These are phyloP conservation scores for Amanita fuliginea DNA, from an alignment of 768 basidiomycete species.

Conservation along the genomic window DNA sequence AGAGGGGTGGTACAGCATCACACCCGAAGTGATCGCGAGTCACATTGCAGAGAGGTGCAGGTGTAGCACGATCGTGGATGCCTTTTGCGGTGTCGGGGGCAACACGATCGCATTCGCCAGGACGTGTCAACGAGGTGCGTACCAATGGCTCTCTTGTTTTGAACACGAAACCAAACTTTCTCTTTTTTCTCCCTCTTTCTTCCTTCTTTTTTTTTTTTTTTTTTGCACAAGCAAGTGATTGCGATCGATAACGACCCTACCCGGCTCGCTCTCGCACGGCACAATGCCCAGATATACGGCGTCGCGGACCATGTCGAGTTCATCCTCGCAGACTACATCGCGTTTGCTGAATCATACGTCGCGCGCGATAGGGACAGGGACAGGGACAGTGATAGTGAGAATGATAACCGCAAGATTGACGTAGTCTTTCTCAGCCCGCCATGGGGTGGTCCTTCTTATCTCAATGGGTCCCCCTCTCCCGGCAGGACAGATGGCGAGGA, in stretches of 20 bases:
- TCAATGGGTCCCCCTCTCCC: constrained; percentile 25
- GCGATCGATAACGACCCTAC: constrained; percentile 81
- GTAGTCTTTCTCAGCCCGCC: constrained; percentile 91
- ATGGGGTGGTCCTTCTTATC: constrained; percentile 84
- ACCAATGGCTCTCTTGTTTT: too few relatives aligned
- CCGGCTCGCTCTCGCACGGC: constrained; percentile 82
- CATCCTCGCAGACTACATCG: constrained; percentile 74
- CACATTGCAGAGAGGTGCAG: constrained; percentile 92
- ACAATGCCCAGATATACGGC: constrained; percentile 91
- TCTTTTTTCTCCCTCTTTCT: too few relatives aligned
- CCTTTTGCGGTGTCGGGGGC: constrained; percentile 96
- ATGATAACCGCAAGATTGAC: constrained; percentile 50
- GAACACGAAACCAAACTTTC: too few relatives aligned
- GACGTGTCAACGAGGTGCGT: constrained; percentile 87
- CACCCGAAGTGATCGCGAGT: constrained; percentile 83
- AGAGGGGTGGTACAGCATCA: constrained; percentile 98
- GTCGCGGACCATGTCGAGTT: constrained; percentile 95
- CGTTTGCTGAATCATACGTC: constrained; percentile 54
- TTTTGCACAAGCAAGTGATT: constrained; percentile 52
- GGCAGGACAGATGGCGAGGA: constrained; percentile 4
- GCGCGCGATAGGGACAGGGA: constrained; percentile 17
- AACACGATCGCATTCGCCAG: constrained; percentile 96
- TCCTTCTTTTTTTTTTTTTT: not conserved
- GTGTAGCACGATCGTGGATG: constrained; percentile 77
- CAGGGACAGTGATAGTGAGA: not conserved